phyloP scores from a whole-genome alignment of 73 alveolate species.

The Stentor coeruleus region DNA sequence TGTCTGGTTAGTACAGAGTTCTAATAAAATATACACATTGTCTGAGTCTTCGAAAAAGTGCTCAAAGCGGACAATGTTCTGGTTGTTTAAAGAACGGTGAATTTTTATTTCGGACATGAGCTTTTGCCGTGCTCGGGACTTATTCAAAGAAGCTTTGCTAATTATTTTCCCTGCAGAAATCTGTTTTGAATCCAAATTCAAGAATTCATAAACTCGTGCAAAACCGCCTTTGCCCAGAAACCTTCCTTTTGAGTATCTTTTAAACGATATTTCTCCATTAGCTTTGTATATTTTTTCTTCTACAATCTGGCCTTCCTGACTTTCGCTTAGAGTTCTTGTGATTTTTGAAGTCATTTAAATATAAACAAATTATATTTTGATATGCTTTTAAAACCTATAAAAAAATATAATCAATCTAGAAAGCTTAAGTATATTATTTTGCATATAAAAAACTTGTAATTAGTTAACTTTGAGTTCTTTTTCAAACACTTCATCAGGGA shows the following conservation, averaged over 20 bases:
- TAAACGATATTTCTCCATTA: slow-evolving; percentile 61
- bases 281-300: slow-evolving; percentile 72
- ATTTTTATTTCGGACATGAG: slow-evolving; percentile 78
- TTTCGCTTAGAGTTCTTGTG: slow-evolving; percentile 15
- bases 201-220: slow-evolving; percentile 78
- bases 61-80: slow-evolving; percentile 75
- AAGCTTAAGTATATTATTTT: neutral
- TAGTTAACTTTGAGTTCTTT: slow-evolving; percentile 2
- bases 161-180: slow-evolving; percentile 72
- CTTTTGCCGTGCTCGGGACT: slow-evolving; percentile 76
- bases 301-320: slow-evolving; percentile 37
- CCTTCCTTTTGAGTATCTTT: slow-evolving; percentile 63
- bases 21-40: slow-evolving; percentile 67
- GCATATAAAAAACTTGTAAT: neutral
- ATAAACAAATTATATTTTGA: neutral
- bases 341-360: neutral
- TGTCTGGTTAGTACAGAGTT: slow-evolving; percentile 59
- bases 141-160: slow-evolving; percentile 65
- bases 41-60: slow-evolving; percentile 82
- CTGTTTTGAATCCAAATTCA: slow-evolving; percentile 50
- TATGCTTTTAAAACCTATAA: neutral
- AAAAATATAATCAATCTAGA: neutral
- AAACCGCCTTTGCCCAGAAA: slow-evolving; percentile 86
- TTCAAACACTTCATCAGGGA: slow-evolving; percentile 20
- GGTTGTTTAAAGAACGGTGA: slow-evolving; percentile 78